A percentile compares a stretch with the other conserved stretches of the same genome.
These are phyloP conservation scores for Podospora pseudoanserina DNA, from an alignment of 495 filamentous ascomycete species.

Conservation along the genomic window DNA sequence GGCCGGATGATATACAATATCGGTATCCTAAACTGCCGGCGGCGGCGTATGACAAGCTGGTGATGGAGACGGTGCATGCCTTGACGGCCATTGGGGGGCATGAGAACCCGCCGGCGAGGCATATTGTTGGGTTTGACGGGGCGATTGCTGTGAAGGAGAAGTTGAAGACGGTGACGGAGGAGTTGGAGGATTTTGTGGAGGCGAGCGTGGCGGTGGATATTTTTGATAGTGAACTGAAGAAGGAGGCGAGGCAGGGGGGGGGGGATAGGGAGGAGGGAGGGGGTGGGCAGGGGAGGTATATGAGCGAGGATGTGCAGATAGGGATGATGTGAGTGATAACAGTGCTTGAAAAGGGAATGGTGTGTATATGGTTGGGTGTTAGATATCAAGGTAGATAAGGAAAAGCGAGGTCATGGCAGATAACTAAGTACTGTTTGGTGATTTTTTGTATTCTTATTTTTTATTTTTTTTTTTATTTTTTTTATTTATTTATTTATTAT, in stretches of 20 bases:
- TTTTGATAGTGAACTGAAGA: constrained; percentile 50
- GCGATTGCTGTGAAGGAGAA: constrained; percentile 90
- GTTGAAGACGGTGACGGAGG: constrained; percentile 91
- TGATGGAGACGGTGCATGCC: constrained; percentile 87
- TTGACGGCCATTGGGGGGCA: constrained; percentile 88
- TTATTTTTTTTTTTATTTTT: no score
- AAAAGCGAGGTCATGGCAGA: background rate
- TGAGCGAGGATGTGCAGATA: background rate
- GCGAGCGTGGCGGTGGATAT: constrained; percentile 83
- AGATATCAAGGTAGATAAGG: background rate
- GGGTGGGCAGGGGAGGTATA: background rate
- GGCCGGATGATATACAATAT: constrained; percentile 55
- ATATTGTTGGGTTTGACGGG: constrained; percentile 91
- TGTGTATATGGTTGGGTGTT: no score
- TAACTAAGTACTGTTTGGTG: no score
- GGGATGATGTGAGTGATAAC: background rate
- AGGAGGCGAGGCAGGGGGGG: constrained; percentile 42
- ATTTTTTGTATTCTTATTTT: no score
- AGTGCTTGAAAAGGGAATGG: background rate
- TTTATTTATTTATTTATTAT: no score
- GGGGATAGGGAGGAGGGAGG: constrained; percentile 12
- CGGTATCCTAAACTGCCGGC: constrained; percentile 67
- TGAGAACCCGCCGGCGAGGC: constrained; percentile 90
- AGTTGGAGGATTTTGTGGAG: constrained; percentile 92
- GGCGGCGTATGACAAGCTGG: constrained; percentile 62